These are phyloP conservation scores for Termitomyces sp. DNA, from an alignment of 768 basidiomycete species.

Conservation along the genomic window DNA sequence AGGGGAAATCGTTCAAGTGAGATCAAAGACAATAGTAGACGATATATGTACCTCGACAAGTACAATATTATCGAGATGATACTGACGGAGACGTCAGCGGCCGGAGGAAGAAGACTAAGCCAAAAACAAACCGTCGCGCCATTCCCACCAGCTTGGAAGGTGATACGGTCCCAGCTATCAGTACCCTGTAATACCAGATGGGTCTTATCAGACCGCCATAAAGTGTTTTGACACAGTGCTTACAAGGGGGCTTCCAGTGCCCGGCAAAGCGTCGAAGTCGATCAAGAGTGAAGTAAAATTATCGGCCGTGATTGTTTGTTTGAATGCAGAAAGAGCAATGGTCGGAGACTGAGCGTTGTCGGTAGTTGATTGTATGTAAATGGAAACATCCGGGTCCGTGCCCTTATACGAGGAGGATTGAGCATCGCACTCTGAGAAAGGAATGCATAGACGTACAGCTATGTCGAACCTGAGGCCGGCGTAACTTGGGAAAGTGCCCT, in stretches of 20 bases:
- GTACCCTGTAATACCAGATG: slow-evolving; percentile 19
- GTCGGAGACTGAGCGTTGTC: slow-evolving; percentile 31
- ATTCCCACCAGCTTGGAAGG: slow-evolving; percentile 39
- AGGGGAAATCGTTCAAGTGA: not conserved
- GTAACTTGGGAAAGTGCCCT: slow-evolving; percentile 33
- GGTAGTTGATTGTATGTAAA: slow-evolving; percentile 33
- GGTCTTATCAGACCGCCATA: not conserved
- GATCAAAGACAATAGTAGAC: not conserved
- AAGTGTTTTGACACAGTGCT: not conserved
- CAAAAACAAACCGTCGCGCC: slow-evolving; percentile 32
- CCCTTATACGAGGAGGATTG: slow-evolving; percentile 25
- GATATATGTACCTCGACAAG: slow-evolving; percentile 33
- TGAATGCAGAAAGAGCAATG: slow-evolving; percentile 38
- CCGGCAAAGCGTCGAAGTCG: slow-evolving; percentile 42
- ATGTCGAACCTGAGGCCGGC: slow-evolving; percentile 49
- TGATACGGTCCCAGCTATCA: slow-evolving; percentile 46
- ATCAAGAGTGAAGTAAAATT: slow-evolving; percentile 40
- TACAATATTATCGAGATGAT: slow-evolving; percentile 46
- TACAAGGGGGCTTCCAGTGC: slow-evolving; percentile 32
- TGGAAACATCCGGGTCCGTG: slow-evolving; percentile 36
- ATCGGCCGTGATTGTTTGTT: slow-evolving; percentile 28
- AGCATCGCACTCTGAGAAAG: not conserved
- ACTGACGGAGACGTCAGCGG: slow-evolving; percentile 19
- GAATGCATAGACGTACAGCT: slow-evolving; percentile 25
- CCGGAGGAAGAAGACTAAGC: not conserved